phyloP scores from a whole-genome alignment of 306 rosid genomes.

The Lathyrus oleraceus region DNA sequence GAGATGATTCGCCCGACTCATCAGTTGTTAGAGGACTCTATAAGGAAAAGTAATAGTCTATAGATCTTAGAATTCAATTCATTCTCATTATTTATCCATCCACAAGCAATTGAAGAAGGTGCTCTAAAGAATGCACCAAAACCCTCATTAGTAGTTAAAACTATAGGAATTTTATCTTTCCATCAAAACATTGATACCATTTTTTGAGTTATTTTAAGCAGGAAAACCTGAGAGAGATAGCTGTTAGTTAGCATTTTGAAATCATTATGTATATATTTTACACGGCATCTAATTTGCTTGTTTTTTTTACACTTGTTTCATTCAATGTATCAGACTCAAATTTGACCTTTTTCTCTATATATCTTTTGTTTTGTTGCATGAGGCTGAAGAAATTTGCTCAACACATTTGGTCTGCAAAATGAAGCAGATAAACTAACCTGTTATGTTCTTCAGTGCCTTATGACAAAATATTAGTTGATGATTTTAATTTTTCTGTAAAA shows the following conservation, averaged over 20 bases:
- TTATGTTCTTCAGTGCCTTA: neutral
- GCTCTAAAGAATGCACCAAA: slow-evolving; percentile 43
- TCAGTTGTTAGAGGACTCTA: slow-evolving; percentile 70
- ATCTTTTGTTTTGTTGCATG: slow-evolving; percentile 4
- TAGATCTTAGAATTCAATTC: slow-evolving; percentile 42
- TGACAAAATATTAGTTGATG: too few species aligned
- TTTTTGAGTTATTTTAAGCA: slow-evolving; percentile 59
- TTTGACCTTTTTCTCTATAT: slow-evolving; percentile 1
- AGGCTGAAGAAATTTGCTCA: neutral
- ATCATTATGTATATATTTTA: slow-evolving; percentile 50
- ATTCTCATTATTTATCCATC: slow-evolving; percentile 35
- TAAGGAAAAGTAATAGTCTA: slow-evolving; percentile 51
- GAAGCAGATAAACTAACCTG: neutral
- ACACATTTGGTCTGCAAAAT: neutral
- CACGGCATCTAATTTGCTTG: too few species aligned
- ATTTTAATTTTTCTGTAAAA: too few species aligned
- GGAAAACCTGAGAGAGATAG: slow-evolving; percentile 50
- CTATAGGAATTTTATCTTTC: slow-evolving; percentile 49
- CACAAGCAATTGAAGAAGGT: slow-evolving; percentile 40
- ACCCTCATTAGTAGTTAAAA: slow-evolving; percentile 35
- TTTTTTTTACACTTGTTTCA: slow-evolving; percentile 8
- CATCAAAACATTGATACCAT: slow-evolving; percentile 53
- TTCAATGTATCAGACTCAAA: slow-evolving; percentile 33
- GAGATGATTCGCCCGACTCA: slow-evolving; percentile 79
- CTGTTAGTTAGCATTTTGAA: slow-evolving; percentile 47